Evolutionary conservation across 75 land plant species (phyloP).

Genomic region (Picea sitchensis): DNA sequence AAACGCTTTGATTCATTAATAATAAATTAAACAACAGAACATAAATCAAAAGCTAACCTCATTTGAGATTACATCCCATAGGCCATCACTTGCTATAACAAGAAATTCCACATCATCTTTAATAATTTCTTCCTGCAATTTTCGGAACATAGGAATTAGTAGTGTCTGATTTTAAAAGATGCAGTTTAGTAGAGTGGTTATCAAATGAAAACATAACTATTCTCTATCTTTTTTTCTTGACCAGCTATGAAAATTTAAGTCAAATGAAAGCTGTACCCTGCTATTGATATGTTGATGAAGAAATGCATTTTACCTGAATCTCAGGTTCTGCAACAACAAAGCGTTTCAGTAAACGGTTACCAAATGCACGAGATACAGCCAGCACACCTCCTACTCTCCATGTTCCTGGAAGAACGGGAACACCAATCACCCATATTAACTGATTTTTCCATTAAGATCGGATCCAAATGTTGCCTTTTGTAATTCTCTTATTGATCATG

Average conservation of each 20-base stretch:
- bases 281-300: not conserved
- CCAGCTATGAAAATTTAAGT: not conserved
- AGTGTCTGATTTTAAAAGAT: not conserved
- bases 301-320: slow-evolving; percentile 52
- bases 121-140: slow-evolving; percentile 4
- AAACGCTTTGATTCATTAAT: not conserved
- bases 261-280: not conserved
- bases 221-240: not conserved
- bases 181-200: not conserved
- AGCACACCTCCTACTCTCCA: slow-evolving; percentile 99
- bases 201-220: not conserved
- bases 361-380: slow-evolving; percentile 98
- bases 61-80: slow-evolving; percentile 81
- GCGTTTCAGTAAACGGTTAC: slow-evolving; percentile 83
- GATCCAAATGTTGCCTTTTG: no score
- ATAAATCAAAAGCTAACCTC: slow-evolving; percentile 21
- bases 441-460: no score
- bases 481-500: not conserved
- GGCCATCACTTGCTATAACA: slow-evolving; percentile 76
- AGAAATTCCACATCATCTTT: slow-evolving; percentile 26
- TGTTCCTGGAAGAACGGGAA: slow-evolving; percentile 54
- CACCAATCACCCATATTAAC: not conserved
- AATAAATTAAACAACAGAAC: not conserved
- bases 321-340: slow-evolving; percentile 96
- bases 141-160: not conserved